Evolutionary conservation across 257 asterid species (phyloP), one percentile per base, ranked within the genome.

Genomic region (Echites panduratus): DNA sequence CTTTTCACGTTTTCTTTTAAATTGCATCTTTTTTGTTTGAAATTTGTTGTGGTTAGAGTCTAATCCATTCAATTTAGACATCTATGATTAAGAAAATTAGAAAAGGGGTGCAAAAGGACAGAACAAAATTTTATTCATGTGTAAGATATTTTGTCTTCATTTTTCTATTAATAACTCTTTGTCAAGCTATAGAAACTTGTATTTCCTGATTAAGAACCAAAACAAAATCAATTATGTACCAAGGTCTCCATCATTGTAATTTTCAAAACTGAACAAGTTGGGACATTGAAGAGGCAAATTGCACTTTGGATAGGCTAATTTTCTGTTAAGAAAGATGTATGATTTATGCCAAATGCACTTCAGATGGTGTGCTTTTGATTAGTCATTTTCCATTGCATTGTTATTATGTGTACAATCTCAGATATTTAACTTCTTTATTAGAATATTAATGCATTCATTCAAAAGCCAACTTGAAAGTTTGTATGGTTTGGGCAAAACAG

Each of bases 221-320:
- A 59, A 26, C 2, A 61, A 53, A 61, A 1, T 0, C 22, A 29
- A 27, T 29, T 2, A 43, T 49, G 63, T 19, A 45, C 75, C 54
- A 32, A 14, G 52, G 73, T 50, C 76, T 66, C 53, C 59, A 50
- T 77, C 76, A 50, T 45, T 17, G 29, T 44, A 62, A 62, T 27
- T 49, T 19, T 57, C 68, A 0, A 66, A 44, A 70, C 80, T 64
- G 53, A 54, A 45, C 3, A 29, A 32, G n/a, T 38, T 40, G n/a
- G 53, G 22, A 52, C 22, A 40, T 40, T 19, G 2, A 17, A 35
- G 41, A 41, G 32, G 53, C 61, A 35, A 32, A 17, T 26, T 26
- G 38, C 19, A 71, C 50, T 14, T 19, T 27, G 29, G 73, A 53
- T 70, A 52, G 53, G 68, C 62, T 52, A 66, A 48, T 66, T 72